Percentiles rank a stretch among this genome's conserved stretches.
These are phyloP conservation scores for Psilocybe sp. DNA, from an alignment of 768 basidiomycete genomes.

Conservation along the genomic window DNA sequence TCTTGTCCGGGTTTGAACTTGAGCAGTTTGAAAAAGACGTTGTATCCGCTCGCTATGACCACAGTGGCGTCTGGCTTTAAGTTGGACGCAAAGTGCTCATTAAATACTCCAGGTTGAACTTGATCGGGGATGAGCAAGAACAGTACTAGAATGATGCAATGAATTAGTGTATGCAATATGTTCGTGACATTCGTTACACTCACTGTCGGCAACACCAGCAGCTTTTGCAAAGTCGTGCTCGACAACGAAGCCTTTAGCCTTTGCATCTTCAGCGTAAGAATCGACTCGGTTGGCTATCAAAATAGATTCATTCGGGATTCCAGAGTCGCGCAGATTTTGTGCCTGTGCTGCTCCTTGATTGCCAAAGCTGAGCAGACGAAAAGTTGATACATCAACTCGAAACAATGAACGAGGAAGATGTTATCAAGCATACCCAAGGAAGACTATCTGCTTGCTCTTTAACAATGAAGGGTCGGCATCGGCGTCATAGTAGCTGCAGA, in stretches of 20 bases:
- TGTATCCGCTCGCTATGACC: slow-evolving; percentile 64
- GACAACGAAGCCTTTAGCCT: slow-evolving; percentile 53
- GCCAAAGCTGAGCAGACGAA: slow-evolving; percentile 43
- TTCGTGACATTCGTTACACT: slow-evolving; percentile 4
- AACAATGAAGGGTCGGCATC: slow-evolving; percentile 54
- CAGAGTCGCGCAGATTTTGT: slow-evolving; percentile 62
- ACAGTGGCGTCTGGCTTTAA: slow-evolving; percentile 47
- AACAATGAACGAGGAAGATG: neutral
- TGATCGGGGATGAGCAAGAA: slow-evolving; percentile 66
- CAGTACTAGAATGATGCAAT: slow-evolving; percentile 34
- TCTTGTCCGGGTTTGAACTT: slow-evolving; percentile 51
- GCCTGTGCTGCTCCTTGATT: slow-evolving; percentile 69
- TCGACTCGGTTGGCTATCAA: slow-evolving; percentile 57
- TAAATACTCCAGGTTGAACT: slow-evolving; percentile 62
- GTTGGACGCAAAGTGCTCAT: slow-evolving; percentile 46
- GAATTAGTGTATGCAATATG: neutral
- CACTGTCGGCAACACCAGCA: slow-evolving; percentile 53
- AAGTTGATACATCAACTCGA: neutral
- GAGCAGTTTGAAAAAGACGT: slow-evolving; percentile 59
- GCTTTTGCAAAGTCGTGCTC: slow-evolving; percentile 57
- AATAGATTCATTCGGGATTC: slow-evolving; percentile 59
- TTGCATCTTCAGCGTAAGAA: slow-evolving; percentile 55
- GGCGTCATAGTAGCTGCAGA: slow-evolving; percentile 52
- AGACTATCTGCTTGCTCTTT: slow-evolving; percentile 51
- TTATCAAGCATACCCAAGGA: slow-evolving; percentile 44